phyloP scores from a whole-genome alignment of 192 early-diverging fungal genomes.

The Coemansia sp. region DNA sequence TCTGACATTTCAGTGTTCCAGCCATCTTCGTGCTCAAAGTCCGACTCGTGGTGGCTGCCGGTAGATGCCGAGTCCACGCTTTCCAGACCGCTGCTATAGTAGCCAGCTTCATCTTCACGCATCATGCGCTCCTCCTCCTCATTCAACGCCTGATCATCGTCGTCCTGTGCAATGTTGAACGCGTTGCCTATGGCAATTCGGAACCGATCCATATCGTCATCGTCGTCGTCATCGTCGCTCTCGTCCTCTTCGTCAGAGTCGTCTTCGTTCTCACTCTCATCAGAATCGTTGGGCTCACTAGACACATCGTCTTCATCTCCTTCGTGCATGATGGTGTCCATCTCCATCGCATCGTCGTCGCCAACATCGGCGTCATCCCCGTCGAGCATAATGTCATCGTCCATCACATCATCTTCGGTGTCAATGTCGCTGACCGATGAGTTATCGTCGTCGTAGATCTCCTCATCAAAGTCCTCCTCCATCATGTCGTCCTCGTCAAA shows the following conservation, averaged over 20 bases:
- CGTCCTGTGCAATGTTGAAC: constrained; percentile 31
- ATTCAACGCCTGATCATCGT: constrained; percentile 3
- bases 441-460: constrained; percentile 59
- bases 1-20: constrained; percentile 42
- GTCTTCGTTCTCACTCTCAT: constrained; percentile 50
- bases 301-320: constrained; percentile 59
- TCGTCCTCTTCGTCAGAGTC: constrained; percentile 48
- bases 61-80: constrained; percentile 57
- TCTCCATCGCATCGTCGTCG: constrained; percentile 61
- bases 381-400: constrained; percentile 46
- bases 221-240: constrained; percentile 10
- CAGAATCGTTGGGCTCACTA: constrained; percentile 46
- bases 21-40: constrained; percentile 24
- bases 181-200: constrained; percentile 34
- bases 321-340: constrained; percentile 46
- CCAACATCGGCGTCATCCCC: constrained; percentile 62
- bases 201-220: constrained; percentile 11
- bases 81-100: constrained; percentile 59
- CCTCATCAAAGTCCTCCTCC: constrained; percentile 54
- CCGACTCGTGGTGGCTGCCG: constrained; percentile 32
- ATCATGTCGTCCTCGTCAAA: constrained; percentile 39
- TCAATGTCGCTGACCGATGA: constrained; percentile 66
- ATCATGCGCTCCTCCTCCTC: constrained; percentile 57
- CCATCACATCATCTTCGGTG: constrained; percentile 71
- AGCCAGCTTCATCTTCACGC: constrained; percentile 56